A percentile compares a stretch with the other conserved stretches of the same genome.
These are phyloP conservation scores for Scheffersomyces amazonensis DNA, from an alignment of 805 yeast genomes.

Conservation along the genomic window DNA sequence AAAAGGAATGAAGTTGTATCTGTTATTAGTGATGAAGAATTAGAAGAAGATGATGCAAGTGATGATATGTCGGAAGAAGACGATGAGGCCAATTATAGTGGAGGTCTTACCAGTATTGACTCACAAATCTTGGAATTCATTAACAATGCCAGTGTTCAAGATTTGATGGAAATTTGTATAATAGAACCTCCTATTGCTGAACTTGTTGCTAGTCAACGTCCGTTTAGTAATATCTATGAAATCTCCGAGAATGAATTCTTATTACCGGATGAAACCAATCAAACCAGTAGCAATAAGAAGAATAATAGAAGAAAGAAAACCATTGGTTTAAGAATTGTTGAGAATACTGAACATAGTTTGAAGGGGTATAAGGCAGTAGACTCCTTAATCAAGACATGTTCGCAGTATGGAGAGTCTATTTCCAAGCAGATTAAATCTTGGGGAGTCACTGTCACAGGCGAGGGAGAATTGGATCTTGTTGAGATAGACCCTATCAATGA, in stretches of 20 bases:
- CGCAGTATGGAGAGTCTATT: conserved; percentile 69
- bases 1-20: conserved; percentile 8
- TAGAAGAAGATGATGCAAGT: conserved; percentile 42
- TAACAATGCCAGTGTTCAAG: conserved; percentile 72
- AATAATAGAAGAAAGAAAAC: conserved; percentile 46
- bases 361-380: conserved; percentile 94
- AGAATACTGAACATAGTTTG: conserved; percentile 64
- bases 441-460: conserved; percentile 80
- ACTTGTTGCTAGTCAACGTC: conserved; percentile 62
- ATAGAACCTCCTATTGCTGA: conserved; percentile 67
- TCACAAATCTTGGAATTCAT: conserved; percentile 69
- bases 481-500: conserved; percentile 41
- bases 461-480: conserved; percentile 65
- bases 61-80: conserved; percentile 50
- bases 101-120: conserved; percentile 52
- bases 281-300: conserved; percentile 22
- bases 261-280: conserved; percentile 18
- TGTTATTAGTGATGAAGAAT: conserved; percentile 41
- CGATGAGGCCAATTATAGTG: conserved; percentile 27
- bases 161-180: conserved; percentile 76
- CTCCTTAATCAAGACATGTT: conserved; percentile 81
- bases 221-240: conserved; percentile 57
- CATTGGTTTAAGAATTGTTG: conserved; percentile 72
- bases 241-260: conserved; percentile 58
- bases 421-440: conserved; percentile 72